A percentile compares a stretch with the other conserved stretches of the same genome.
Conservation (phyloP, 1,139 yeast genomes). For the Sugiyamaella neomexicana region DNA sequence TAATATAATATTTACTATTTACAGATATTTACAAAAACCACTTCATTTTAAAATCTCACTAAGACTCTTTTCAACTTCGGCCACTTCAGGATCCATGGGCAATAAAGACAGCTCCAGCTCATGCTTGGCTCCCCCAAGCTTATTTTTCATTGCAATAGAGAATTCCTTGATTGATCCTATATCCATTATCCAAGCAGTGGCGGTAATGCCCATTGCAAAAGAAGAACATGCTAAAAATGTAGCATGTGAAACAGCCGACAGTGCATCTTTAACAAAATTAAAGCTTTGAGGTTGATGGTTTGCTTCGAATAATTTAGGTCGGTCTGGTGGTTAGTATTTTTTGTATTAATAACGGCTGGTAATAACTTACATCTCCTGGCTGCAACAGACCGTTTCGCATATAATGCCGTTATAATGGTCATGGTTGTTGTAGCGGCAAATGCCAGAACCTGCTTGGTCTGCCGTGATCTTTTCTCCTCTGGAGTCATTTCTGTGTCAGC, state of each 20-base stretch:
- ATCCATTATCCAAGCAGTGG: slow-evolving; percentile 78
- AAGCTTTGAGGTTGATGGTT: slow-evolving; percentile 85
- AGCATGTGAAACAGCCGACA: slow-evolving; percentile 82
- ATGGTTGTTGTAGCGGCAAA: slow-evolving; percentile 73
- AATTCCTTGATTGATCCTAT: slow-evolving; percentile 69
- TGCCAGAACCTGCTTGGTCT: slow-evolving; percentile 68
- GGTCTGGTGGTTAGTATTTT: slow-evolving; percentile 39
- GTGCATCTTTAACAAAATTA: slow-evolving; percentile 79
- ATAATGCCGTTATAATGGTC: slow-evolving; percentile 68
- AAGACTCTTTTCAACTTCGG: slow-evolving; percentile 53
- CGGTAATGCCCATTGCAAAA: slow-evolving; percentile 70
- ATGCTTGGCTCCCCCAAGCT: slow-evolving; percentile 61
- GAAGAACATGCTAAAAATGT: slow-evolving; percentile 72
- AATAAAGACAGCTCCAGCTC: slow-evolving; percentile 48
- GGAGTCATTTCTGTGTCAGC: slow-evolving; percentile 13
- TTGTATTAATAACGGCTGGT: not conserved
- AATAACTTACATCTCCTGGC: slow-evolving; percentile 59
- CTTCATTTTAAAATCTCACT: slow-evolving; percentile 25
- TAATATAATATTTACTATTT: not conserved
- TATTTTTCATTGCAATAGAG: slow-evolving; percentile 63
- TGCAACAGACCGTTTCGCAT: slow-evolving; percentile 73
- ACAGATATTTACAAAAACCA: not conserved
- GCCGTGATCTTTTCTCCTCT: slow-evolving; percentile 38
- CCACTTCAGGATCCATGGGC: slow-evolving; percentile 70
- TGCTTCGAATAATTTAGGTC: slow-evolving; percentile 79